phyloP scores from a whole-genome alignment of 2,329 filamentous ascomycete genomes.

The Diaporthe capsici region DNA sequence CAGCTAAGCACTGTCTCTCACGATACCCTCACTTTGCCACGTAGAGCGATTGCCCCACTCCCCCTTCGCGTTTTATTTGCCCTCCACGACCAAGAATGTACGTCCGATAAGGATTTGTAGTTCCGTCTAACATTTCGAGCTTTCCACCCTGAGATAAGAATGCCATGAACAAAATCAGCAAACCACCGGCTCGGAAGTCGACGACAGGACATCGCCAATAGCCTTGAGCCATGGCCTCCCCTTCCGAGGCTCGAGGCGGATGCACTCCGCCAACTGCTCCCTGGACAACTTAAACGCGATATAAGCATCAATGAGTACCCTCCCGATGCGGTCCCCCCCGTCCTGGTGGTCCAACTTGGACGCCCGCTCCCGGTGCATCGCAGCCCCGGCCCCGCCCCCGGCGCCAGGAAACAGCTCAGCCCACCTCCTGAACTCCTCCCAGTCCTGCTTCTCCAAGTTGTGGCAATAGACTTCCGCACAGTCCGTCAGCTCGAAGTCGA shows the following conservation, averaged over 20 bases:
- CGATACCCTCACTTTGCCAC: not conserved
- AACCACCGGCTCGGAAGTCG: not conserved
- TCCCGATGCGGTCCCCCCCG: conserved; percentile 21
- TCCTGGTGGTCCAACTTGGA: not conserved
- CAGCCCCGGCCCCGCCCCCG: not conserved
- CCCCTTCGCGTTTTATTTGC: not conserved
- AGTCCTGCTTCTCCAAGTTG: conserved; percentile 6
- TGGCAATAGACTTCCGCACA: not conserved
- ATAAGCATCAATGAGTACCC: conserved; percentile 36
- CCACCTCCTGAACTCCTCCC: conserved; percentile 31
- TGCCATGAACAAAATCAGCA: not conserved
- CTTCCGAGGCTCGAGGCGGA: conserved; percentile 17
- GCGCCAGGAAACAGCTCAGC: not conserved
- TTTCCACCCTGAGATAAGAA: not conserved
- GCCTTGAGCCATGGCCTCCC: not conserved
- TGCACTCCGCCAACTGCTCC: conserved; percentile 30
- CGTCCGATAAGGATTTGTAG: no score
- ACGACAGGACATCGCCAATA: not conserved
- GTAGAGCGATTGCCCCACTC: not conserved
- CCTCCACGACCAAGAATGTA: not conserved
- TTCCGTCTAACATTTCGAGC: no score
- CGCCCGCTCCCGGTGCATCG: not conserved
- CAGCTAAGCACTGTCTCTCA: not conserved
- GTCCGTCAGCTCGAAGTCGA: conserved; percentile 35
- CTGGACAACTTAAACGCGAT: conserved; percentile 36